Evolutionary conservation across 2,329 filamentous ascomycete species (phyloP).

Genomic region (Pseudohalonectria lignicola): DNA sequence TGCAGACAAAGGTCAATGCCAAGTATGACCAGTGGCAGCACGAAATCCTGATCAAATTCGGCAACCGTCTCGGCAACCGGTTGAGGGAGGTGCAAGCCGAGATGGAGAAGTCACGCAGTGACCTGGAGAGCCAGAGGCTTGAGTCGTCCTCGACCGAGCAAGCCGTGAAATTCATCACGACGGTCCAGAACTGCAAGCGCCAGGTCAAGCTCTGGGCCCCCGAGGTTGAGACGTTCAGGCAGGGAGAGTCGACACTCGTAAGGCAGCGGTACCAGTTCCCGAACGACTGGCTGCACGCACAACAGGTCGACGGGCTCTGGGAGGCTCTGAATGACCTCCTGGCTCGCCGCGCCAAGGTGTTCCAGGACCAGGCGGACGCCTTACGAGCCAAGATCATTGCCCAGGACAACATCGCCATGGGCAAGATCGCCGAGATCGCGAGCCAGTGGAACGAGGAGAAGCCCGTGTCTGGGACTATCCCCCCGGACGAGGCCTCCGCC

Average conservation of each 20-base stretch:
- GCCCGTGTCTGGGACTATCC: slow-evolving; percentile 88
- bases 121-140: slow-evolving; percentile 83
- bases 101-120: slow-evolving; percentile 78
- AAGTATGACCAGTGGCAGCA: slow-evolving; percentile 99
- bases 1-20: slow-evolving; percentile 95
- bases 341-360: slow-evolving; percentile 84
- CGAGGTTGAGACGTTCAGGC: slow-evolving; percentile 90
- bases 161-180: slow-evolving; percentile 96
- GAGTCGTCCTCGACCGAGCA: slow-evolving; percentile 94
- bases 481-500: slow-evolving; percentile 76
- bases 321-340: slow-evolving; percentile 85
- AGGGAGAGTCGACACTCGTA: slow-evolving; percentile 84
- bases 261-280: slow-evolving; percentile 92
- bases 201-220: slow-evolving; percentile 92
- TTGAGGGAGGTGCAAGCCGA: slow-evolving; percentile 91
- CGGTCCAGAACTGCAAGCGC: slow-evolving; percentile 90
- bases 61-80: slow-evolving; percentile 72
- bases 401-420: slow-evolving; percentile 82
- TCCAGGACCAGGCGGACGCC: slow-evolving; percentile 92
- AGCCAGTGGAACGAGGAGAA: slow-evolving; percentile 92
- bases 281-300: slow-evolving; percentile 86
- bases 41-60: slow-evolving; percentile 91
- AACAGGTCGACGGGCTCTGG: slow-evolving; percentile 96
- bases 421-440: slow-evolving; percentile 79
- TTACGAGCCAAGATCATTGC: slow-evolving; percentile 89